Evolutionary conservation across 306 rosid species (phyloP), one percentile per base, ranked within the genome.

Genomic region (Vigna nakashimae): DNA sequence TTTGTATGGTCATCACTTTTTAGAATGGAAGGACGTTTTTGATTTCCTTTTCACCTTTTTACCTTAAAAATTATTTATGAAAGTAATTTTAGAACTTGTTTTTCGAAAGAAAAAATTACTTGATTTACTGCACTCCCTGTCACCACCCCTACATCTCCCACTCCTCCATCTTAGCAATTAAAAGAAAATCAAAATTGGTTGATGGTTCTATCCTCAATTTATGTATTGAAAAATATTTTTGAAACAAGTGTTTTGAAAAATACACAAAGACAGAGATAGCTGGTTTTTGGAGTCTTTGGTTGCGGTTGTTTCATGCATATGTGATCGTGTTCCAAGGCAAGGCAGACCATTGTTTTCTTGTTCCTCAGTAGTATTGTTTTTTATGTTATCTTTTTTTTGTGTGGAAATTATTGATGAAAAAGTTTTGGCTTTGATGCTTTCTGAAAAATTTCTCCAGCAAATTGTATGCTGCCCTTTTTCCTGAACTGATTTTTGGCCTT

Each of bases 401-500:
- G 46, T 57, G 48, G 17, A 13, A 59, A 83, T 32, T 55, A 20
- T 82, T 26, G 48, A 9, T 36, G 34, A 42, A 46, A 11, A 9
- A 13, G 8, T 58, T 67, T 59, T 22, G 66, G 75, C 34, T 66
- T 74, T 60, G 69, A 52, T 60, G 17, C 45, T 52, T 15, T 66
- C 10, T 69, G 77, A 45, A 68, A 6, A 20, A 32, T 38, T 5
- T 4, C 8, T 3, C 56, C 64, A 20, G 36, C 63, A 57, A 50
- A 64, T 65, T 64, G 5, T 24, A 22, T 26, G 2, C 67, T 28
- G 6, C 34, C 51, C 51, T 73, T 68, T 14, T 24, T 74, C 70
- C 42, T 38, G 60, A 57, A 70, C 80, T 78, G 50, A 20, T 45
- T 78, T 67, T 66, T 84, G 71, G 62, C 67, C 43, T 71, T 50